Base-by-base conservation (phyloP, 306 rosid genomes). In the Quillaja saponaria region DNA sequence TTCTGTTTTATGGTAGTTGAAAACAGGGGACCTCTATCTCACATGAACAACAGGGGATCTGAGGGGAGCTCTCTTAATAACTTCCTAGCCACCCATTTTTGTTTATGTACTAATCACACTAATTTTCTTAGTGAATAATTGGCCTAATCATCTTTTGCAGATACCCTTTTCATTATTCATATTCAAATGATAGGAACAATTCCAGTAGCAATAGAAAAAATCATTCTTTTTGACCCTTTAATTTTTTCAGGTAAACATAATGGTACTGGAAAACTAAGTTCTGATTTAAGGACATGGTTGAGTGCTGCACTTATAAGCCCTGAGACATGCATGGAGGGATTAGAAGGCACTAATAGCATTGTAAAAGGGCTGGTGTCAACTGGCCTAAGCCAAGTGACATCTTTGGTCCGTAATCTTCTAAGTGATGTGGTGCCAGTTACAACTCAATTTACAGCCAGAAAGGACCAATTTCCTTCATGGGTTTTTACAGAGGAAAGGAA, bases 281-380 rank as follows among this genome's bases (percentile, higher is more conserved):
- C 89, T 8, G 97, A 92, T 74, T 66, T 92, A 54, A 83, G 80
- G 45, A 87, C 99, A 61, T 92, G 99, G 99, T 57, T 92, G 39
- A 92, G 99, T 49, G 95, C 95, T 5, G 84, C 76, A 12, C 69
- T 85, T 1, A 61, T 81, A 6, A 80, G 79, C 62, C 97, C 86
- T 41, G 91, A 85, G 33, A 89, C 99, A 13, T 92, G 99, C 73
- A 66, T 66, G 61, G 96, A 84, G 0, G 99, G 95, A 44, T 83
- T 92, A 2, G 95, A 86, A 31, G 95, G 95, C 6, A 87, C 87
- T 9, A 82, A 71, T 37, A 33, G 87, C 79, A 58, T 83, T 25
- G 86, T 86, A 6, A 71, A 80, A 12, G 67, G 58, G 0, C 38
- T 89, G 9, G 78, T 81, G 0, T 60, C 86, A 0, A 33, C 18